Evolutionary conservation across 192 early-diverging fungal species (phyloP), one percentile per base, ranked within the genome.

Genomic region (Gamsiella multidivaricata): DNA sequence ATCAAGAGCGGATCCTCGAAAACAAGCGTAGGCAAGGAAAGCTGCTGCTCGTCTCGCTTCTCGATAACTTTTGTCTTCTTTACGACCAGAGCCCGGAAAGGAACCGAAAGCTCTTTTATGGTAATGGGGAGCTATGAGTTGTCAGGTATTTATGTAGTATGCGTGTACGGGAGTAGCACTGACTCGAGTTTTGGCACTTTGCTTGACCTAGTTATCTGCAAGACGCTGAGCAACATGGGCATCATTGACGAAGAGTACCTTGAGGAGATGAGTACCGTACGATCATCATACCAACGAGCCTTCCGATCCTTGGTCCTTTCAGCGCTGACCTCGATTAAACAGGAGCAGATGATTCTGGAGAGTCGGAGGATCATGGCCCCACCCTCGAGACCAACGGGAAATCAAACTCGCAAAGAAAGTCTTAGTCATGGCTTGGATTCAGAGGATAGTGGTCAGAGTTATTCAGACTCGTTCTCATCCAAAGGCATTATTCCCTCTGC

Each of bases 31-130:
- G 81, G 31, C 81, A 83, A 71, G 92, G 92, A 25, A 87, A 92
- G 29, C 81, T 98, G 33, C 79, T 98, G 0, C 84, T 98, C 17
- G 96, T 97, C 0, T 91, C 94, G 22, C 79, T 98, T 22, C 84
- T 98, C 2, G 97, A 98, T 60, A 93, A 93, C 70, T 98, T 96
- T 83, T 95, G 94, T 69, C 79, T 87, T 33, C 79, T 95, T 22
- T 97, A 97, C 80, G 95, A 94, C 74, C 89, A 95, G 51, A 88
- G 88, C 39, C 93, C 94, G 2, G 88, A 96, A 71, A 87, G 90
- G 46, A 97, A 95, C 70, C 91, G 91, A 23, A 82, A 87, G 39
- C 81, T 97, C 18, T 98, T 98, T 62, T 94, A 92, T 63, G 81
- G 74, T 78, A 45, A 45, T 49, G 26, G 7, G 6, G 41, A 29